Conservation (phyloP, 176 grass and related monocot genomes). For the Carex scoparia region DNA sequence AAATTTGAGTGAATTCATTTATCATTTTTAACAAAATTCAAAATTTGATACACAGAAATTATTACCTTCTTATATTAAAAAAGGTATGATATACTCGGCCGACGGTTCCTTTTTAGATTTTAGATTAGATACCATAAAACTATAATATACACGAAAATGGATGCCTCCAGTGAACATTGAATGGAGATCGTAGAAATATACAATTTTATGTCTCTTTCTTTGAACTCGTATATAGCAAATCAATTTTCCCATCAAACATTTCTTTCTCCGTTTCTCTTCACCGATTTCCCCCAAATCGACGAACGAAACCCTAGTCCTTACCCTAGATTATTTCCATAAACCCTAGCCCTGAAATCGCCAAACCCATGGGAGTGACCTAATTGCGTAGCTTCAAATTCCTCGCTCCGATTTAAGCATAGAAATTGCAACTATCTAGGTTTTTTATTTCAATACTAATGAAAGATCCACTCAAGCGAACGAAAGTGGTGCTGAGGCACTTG, state of each 20-base stretch:
- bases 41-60: too few relatives aligned
- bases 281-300: conserved; percentile 23
- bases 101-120: not conserved
- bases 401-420: not conserved
- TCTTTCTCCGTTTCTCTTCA: not conserved
- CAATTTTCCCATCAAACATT: not conserved
- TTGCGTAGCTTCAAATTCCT: not conserved
- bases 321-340: conserved; percentile 5
- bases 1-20: too few relatives aligned
- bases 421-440: conserved; percentile 3
- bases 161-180: not conserved
- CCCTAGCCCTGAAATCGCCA: not conserved
- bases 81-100: not conserved
- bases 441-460: conserved; percentile 45
- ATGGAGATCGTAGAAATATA: not conserved
- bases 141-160: not conserved
- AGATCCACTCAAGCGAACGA: conserved; percentile 65
- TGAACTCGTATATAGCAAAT: not conserved
- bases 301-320: conserved; percentile 15
- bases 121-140: not conserved
- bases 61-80: not conserved
- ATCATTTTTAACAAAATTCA: too few relatives aligned
- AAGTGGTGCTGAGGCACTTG: conserved; percentile 85
- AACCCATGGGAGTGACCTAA: conserved; percentile 16
- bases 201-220: not conserved